Evolutionary conservation across 768 basidiomycete species (phyloP).

Genomic region (Naganishia kalamii): DNA sequence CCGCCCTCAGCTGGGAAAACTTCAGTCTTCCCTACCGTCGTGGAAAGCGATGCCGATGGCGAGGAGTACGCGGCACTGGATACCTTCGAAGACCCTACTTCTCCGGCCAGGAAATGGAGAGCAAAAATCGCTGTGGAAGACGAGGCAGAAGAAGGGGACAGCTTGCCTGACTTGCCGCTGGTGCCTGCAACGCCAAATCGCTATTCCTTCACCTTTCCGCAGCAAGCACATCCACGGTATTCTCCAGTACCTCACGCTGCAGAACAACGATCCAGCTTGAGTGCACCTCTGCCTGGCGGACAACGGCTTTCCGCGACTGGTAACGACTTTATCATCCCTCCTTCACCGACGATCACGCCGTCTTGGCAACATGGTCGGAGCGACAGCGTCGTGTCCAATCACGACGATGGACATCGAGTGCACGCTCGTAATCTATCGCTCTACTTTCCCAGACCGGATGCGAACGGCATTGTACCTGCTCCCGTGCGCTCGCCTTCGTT

Average conservation of each 20-base stretch:
- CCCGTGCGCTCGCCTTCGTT: constrained; percentile 46
- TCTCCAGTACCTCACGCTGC: neutral
- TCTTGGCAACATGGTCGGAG: constrained; percentile 34
- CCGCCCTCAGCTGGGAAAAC: neutral
- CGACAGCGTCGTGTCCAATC: constrained; percentile 5
- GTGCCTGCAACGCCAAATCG: constrained; percentile 6
- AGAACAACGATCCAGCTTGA: neutral
- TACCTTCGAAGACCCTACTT: neutral
- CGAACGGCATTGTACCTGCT: constrained; percentile 62
- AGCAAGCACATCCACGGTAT: constrained; percentile 1
- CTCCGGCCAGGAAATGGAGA: neutral
- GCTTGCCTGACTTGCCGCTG: constrained; percentile 19
- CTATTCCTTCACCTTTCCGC: neutral
- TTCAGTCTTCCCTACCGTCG: neutral
- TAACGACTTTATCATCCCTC: constrained; percentile 6
- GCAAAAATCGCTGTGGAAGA: neutral
- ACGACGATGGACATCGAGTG: constrained; percentile 59
- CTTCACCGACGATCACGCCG: constrained; percentile 1
- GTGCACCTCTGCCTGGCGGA: neutral
- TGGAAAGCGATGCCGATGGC: neutral
- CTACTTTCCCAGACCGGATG: constrained; percentile 76
- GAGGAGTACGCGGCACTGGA: neutral
- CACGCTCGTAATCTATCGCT: constrained; percentile 88
- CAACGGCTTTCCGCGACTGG: neutral
- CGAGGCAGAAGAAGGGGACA: constrained; percentile 16